Conservation (phyloP, 306 rosid species). For the Rubus idaeus region DNA sequence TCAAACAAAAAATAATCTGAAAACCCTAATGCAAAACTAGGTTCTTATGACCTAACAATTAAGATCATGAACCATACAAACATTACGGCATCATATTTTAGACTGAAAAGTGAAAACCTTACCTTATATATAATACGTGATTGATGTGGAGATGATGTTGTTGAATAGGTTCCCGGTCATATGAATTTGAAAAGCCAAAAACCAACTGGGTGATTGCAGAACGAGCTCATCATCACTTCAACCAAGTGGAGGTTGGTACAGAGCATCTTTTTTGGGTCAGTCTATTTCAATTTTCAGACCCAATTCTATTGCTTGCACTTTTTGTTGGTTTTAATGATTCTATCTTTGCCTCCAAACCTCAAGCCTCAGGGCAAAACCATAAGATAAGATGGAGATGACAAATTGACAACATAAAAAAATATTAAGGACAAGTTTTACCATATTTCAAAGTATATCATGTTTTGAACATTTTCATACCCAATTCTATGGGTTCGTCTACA, state of each 20-base stretch:
- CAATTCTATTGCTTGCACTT: neutral
- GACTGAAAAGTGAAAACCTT: neutral
- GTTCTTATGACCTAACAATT: neutral
- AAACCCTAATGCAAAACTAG: too few species aligned
- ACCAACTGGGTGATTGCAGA: slow-evolving; percentile 17
- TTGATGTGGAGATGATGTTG: slow-evolving; percentile 26
- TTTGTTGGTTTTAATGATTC: neutral
- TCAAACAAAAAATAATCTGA: too few species aligned
- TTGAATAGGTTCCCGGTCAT: slow-evolving; percentile 33
- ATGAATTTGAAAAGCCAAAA: slow-evolving; percentile 13
- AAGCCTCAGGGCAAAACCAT: neutral
- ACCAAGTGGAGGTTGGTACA: slow-evolving; percentile 8
- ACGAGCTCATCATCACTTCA: slow-evolving; percentile 18
- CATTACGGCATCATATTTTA: neutral
- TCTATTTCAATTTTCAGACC: slow-evolving; percentile 9
- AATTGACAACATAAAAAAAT: neutral
- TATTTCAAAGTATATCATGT: too few species aligned
- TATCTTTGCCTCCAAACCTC: neutral
- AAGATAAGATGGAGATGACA: neutral
- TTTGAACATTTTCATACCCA: too few species aligned
- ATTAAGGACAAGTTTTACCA: too few species aligned
- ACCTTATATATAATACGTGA: slow-evolving; percentile 9
- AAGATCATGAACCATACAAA: neutral
- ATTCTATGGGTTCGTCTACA: too few species aligned
- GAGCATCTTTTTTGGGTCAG: slow-evolving; percentile 17